These are phyloP conservation scores for Didymosphaeria variabile DNA, from an alignment of 2,329 filamentous ascomycete species.

Conservation along the genomic window DNA sequence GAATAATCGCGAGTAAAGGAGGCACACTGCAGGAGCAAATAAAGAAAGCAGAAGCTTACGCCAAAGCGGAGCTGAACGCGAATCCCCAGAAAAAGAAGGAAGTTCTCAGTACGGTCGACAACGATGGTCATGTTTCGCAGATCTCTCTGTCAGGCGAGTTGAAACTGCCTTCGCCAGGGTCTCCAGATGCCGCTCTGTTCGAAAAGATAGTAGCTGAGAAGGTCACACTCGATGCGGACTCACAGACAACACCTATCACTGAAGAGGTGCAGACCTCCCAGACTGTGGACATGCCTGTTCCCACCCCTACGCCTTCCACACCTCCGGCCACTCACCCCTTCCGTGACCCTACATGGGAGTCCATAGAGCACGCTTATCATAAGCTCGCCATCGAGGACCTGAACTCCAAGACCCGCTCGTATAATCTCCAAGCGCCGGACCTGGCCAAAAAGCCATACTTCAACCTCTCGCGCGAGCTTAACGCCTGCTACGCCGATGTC, in stretches of 20 bases:
- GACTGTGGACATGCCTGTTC: slow-evolving; percentile 25
- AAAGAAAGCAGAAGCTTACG: slow-evolving; percentile 74
- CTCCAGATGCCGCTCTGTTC: slow-evolving; percentile 28
- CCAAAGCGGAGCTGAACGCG: slow-evolving; percentile 73
- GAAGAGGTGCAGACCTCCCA: slow-evolving; percentile 18
- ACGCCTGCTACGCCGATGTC: slow-evolving; percentile 83
- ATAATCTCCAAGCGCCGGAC: slow-evolving; percentile 94
- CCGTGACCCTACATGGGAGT: slow-evolving; percentile 80
- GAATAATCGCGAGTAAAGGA: slow-evolving; percentile 79
- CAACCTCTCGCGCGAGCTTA: slow-evolving; percentile 81
- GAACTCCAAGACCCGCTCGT: slow-evolving; percentile 82
- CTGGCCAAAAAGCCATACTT: slow-evolving; percentile 95
- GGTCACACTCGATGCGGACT: slow-evolving; percentile 22
- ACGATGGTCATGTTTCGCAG: slow-evolving; percentile 57
- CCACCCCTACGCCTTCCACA: slow-evolving; percentile 47
- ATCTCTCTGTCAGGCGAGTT: slow-evolving; percentile 58
- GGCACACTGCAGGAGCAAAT: slow-evolving; percentile 80
- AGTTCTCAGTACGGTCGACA: slow-evolving; percentile 55
- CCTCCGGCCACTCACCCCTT: slow-evolving; percentile 65
- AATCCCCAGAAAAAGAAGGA: slow-evolving; percentile 66
- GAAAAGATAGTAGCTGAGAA: slow-evolving; percentile 40
- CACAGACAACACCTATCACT: slow-evolving; percentile 1
- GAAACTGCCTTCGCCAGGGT: slow-evolving; percentile 35
- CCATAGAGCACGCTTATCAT: slow-evolving; percentile 77
- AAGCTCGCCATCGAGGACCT: slow-evolving; percentile 78